Evolutionary conservation across 495 filamentous ascomycete genomes (phyloP), one percentile per base, ranked within the genome.

Genomic region (Aspergillus sparsus): DNA sequence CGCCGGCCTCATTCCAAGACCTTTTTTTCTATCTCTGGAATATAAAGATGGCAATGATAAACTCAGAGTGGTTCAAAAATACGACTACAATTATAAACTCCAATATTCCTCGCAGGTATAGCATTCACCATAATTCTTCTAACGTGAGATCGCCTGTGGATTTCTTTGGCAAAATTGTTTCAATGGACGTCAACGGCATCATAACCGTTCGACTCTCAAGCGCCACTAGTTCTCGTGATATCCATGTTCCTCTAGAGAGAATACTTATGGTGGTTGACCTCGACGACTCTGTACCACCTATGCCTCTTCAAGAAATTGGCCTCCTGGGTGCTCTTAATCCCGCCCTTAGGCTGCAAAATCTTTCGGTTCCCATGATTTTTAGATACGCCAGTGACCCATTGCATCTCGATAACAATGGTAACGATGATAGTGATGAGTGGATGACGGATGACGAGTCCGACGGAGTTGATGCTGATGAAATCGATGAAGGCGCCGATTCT

Each of bases 161-260:
- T 34, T 85, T 82, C 74, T 64, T 87, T 58, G 85, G 85, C 5
- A 82, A 85, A 61, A 71, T 88, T 21, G 70, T 85, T 11, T 77
- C 82, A 49, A 70, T 83, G 7, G 74, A 77, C 31, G 63, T 80
- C 11, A 82, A 85, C 66, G 85, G 85, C 1, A 64, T 70, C 5
- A 62, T 86, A 7, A 80, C 74, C 2, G 75, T 88, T 36, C 75
- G 84, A 21, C 69, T 88, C 45, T 80, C 80, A 12, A 79, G 75
- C 6, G 50, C 75, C 27, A 62, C 72, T 13, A 62, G 76, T n/a
- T 76, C 77, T 16, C 66, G 68, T 13, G 85, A 87, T 60, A 62
- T 86, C 50, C 71, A 64, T 11, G 66, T 85, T 45, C 61, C 74
- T 2, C 53, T 73, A 10, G 83, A 87, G 57, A 69, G 75, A 39